A percentile compares a stretch with the other conserved stretches of the same genome.
Conservation (phyloP, 345 rosid species). For the Raphanus raphanistrum region DNA sequence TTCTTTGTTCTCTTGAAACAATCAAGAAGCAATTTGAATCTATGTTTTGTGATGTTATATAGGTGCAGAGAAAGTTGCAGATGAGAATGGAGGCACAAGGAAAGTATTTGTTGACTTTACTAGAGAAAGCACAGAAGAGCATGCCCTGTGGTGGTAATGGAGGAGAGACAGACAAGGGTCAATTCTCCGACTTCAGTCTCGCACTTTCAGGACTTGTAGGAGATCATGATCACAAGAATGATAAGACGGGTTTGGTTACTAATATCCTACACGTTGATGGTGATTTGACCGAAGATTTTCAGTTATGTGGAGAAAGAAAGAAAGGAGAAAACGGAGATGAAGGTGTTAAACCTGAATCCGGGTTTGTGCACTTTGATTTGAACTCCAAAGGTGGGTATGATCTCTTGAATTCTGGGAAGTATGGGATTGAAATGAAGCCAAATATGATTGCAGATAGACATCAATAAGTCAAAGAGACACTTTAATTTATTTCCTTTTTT, state of each 20-base stretch:
- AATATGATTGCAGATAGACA: slow-evolving; percentile 38
- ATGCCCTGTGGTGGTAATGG: slow-evolving; percentile 38
- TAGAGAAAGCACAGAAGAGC: slow-evolving; percentile 76
- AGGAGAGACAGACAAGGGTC: slow-evolving; percentile 37
- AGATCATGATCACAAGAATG: slow-evolving; percentile 30
- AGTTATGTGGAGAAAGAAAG: slow-evolving; percentile 27
- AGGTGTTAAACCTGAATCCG: slow-evolving; percentile 43
- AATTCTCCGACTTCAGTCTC: slow-evolving; percentile 48
- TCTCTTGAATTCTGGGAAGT: slow-evolving; percentile 41
- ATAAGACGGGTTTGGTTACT: slow-evolving; percentile 21
- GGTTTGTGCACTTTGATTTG: slow-evolving; percentile 49
- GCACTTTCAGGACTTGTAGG: slow-evolving; percentile 47
- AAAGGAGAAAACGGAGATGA: slow-evolving; percentile 33
- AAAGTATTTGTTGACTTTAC: slow-evolving; percentile 66
- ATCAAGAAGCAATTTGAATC: neutral
- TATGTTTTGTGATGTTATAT: neutral
- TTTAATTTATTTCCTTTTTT: neutral
- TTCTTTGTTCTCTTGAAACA: neutral
- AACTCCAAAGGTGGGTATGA: slow-evolving; percentile 53
- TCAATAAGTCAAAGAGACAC: slow-evolving; percentile 19
- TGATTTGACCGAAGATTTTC: slow-evolving; percentile 27
- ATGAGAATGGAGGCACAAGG: slow-evolving; percentile 93
- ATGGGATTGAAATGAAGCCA: slow-evolving; percentile 47
- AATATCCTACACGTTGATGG: slow-evolving; percentile 10
- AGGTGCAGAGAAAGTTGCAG: slow-evolving; percentile 75